These are phyloP conservation scores for Wickerhamomyces queroliae DNA, from an alignment of 805 yeast species.

Conservation along the genomic window DNA sequence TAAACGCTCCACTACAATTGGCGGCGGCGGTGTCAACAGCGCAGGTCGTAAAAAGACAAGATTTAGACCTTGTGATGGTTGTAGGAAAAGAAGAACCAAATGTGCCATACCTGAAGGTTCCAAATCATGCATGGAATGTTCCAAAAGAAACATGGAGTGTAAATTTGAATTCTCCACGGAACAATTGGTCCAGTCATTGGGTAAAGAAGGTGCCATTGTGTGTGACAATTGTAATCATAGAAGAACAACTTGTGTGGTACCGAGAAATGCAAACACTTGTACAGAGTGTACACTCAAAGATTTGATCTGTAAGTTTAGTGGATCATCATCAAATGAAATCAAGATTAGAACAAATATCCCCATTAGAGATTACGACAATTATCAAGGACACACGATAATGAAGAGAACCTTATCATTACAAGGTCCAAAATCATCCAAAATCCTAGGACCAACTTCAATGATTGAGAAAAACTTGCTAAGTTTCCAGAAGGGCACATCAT, in stretches of 20 bases:
- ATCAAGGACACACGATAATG: slow-evolving; percentile 23
- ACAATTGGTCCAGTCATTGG: background rate
- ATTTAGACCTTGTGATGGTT: slow-evolving; percentile 31
- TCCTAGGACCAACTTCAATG: slow-evolving; percentile 21
- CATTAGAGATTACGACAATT: slow-evolving; percentile 22
- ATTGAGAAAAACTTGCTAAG: slow-evolving; percentile 20
- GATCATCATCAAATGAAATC: slow-evolving; percentile 4
- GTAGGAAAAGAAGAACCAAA: slow-evolving; percentile 31
- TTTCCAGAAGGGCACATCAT: too few species aligned
- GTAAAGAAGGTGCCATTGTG: slow-evolving; percentile 1
- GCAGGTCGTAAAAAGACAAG: slow-evolving; percentile 15
- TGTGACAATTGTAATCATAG: slow-evolving; percentile 20
- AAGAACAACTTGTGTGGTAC: slow-evolving; percentile 19
- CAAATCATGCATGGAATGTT: slow-evolving; percentile 24
- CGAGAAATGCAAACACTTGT: slow-evolving; percentile 11
- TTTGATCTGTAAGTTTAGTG: slow-evolving; percentile 19
- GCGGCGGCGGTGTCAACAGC: too few species aligned
- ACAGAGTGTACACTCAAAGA: slow-evolving; percentile 20
- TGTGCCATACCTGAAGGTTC: slow-evolving; percentile 22
- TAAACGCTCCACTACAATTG: too few species aligned
- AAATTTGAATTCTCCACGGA: slow-evolving; percentile 12
- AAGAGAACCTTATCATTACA: slow-evolving; percentile 21
- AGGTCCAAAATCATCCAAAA: slow-evolving; percentile 22
- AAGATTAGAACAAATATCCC: slow-evolving; percentile 19
- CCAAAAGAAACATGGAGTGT: slow-evolving; percentile 24